Conservation (phyloP, 257 asterid genomes). For the Nicotiana noctiflora region DNA sequence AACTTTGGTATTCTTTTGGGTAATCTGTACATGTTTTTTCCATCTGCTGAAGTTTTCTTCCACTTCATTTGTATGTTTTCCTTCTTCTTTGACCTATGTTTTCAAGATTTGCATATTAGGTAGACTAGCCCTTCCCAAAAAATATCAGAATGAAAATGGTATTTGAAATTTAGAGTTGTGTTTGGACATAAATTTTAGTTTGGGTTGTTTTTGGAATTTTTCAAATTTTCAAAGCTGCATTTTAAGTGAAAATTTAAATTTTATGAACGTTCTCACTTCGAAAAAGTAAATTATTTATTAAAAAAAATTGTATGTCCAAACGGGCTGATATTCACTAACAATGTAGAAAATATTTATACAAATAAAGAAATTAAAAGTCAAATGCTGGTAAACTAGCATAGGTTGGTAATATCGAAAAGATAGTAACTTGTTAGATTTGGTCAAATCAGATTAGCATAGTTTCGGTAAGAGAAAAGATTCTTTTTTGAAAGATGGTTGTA, state of each 20-base stretch:
- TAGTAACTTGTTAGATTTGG: background rate
- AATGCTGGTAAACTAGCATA: background rate
- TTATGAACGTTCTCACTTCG: too few relatives aligned
- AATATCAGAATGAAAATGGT: too few relatives aligned
- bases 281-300: too few relatives aligned
- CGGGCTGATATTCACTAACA: background rate
- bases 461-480: background rate
- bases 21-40: slow-evolving; percentile 10
- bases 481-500: background rate
- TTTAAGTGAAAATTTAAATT: too few relatives aligned
- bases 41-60: slow-evolving; percentile 5
- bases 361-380: background rate
- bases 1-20: slow-evolving; percentile 17
- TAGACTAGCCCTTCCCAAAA: background rate
- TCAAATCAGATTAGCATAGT: background rate
- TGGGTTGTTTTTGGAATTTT: too few relatives aligned
- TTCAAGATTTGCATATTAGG: background rate
- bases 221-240: too few relatives aligned
- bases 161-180: too few relatives aligned
- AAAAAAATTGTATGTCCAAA: too few relatives aligned
- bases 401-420: background rate
- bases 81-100: background rate
- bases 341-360: background rate
- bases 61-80: background rate
- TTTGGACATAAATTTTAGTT: too few relatives aligned